Evolutionary conservation across 306 rosid species (phyloP), one percentile per base, ranked within the genome.

Genomic region (Lagenaria siceraria): DNA sequence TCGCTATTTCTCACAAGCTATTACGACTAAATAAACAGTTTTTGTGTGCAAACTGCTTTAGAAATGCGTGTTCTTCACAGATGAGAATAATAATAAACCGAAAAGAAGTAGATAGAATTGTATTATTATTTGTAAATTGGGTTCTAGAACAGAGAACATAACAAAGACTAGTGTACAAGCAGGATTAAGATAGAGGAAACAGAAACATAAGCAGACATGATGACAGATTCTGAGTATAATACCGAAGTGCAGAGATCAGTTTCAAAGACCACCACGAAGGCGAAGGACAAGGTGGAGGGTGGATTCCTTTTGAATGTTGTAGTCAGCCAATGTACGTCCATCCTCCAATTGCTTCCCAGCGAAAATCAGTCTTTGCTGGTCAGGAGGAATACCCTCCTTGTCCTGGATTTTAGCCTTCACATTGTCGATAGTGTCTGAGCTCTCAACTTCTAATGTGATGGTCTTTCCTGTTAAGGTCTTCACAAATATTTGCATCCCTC

Each of bases 341-440:
- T 65, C 73, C 17, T 65, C 73, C 29, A 65, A 46, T 24, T 65
- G 73, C 18, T 38, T 65, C n/a, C 73, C 73, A 36, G 73, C 73
- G 18, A 65, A 65, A 46, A 65, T 65, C 0, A 65, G 18, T 18
- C 73, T 65, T 49, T 65, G 73, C 51, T 65, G 73, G 51, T 65
- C 73, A 2, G 73, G 73, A 18, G 73, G 73, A 2, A 65, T 65
- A 8, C 73, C 73, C 43, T 65, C 73, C 11, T 65, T 65, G 11
- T 65, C 73, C 29, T 65, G 73, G n/a, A 65, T 65, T 21, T 65
- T 65, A 13, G 73, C 73, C 73, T 65, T 65, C 4, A 65, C 73
- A 11, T 65, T 65, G 6, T 65, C 73, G 1, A 65, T 65, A 8
- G 73, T 65, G n/a, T 65, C 73, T 17, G 73, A 65, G 40, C 52